Conservation (phyloP, 2,329 filamentous ascomycete species). For the Macrophomina phaseolina region DNA sequence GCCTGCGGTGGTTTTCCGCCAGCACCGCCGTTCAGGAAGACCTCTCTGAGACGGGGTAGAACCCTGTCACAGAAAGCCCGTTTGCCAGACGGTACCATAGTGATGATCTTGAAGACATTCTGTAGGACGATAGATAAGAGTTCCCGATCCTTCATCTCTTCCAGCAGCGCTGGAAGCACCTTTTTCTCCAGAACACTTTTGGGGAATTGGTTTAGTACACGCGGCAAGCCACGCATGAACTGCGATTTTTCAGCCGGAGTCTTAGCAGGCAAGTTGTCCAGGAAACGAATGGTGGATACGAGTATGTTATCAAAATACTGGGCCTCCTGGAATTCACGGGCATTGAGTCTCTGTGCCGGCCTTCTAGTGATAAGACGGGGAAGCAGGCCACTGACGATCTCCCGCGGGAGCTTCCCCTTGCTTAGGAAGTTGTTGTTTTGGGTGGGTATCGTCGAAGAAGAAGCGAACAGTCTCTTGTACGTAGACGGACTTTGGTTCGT, state of each 20-base stretch:
- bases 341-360: conserved; percentile 85
- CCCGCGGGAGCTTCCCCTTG: conserved; percentile 77
- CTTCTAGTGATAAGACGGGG: conserved; percentile 85
- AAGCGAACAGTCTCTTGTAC: conserved; percentile 84
- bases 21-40: conserved; percentile 69
- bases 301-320: conserved; percentile 97
- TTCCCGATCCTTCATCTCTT: conserved; percentile 92
- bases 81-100: conserved; percentile 75
- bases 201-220: conserved; percentile 89
- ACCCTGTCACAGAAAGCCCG: conserved; percentile 84
- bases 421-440: conserved; percentile 83
- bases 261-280: conserved; percentile 90
- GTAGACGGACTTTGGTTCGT: conserved; percentile 78
- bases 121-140: conserved; percentile 84
- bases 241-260: conserved; percentile 87
- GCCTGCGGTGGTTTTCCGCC: conserved; percentile 52
- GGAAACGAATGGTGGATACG: conserved; percentile 92
- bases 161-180: conserved; percentile 82
- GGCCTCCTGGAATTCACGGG: conserved; percentile 91
- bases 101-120: conserved; percentile 90
- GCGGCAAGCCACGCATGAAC: conserved; percentile 86
- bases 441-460: conserved; percentile 78
- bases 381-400: conserved; percentile 76
- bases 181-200: conserved; percentile 95
- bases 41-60: conserved; percentile 81